These are phyloP conservation scores for Chondrus crispus DNA, from an alignment of 23 red algal genomes.

Conservation along the genomic window DNA sequence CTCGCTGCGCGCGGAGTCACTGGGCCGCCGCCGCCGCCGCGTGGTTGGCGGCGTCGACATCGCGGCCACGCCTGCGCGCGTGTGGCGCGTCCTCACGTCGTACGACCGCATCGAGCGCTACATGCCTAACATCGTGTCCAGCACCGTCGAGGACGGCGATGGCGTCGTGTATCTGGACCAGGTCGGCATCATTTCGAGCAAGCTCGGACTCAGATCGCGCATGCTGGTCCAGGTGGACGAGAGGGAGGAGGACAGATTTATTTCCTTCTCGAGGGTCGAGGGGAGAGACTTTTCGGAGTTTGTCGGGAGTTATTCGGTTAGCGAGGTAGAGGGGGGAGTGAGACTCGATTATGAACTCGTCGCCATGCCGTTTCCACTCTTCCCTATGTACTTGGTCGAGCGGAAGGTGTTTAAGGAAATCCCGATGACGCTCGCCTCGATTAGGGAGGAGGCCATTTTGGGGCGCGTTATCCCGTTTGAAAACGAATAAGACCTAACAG, in stretches of 20 bases:
- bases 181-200: slow-evolving; percentile 66
- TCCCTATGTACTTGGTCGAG: slow-evolving; percentile 89
- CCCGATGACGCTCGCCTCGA: slow-evolving; percentile 67
- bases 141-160: background rate
- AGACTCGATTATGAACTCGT: slow-evolving; percentile 77
- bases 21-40: slow-evolving; percentile 65
- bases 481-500: background rate
- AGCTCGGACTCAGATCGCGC: slow-evolving; percentile 63
- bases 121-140: slow-evolving; percentile 81
- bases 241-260: slow-evolving; percentile 19
- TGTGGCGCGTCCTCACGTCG: slow-evolving; percentile 80
- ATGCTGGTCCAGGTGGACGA: slow-evolving; percentile 66
- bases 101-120: slow-evolving; percentile 68
- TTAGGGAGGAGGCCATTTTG: slow-evolving; percentile 52
- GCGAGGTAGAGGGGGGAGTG: slow-evolving; percentile 1
- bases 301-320: slow-evolving; percentile 66
- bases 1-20: slow-evolving; percentile 40
- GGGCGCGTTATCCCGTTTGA: slow-evolving; percentile 18
- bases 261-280: slow-evolving; percentile 56
- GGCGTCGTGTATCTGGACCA: slow-evolving; percentile 68
- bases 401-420: slow-evolving; percentile 93
- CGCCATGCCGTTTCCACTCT: slow-evolving; percentile 72
- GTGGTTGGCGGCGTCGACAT: slow-evolving; percentile 64
- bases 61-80: slow-evolving; percentile 39
- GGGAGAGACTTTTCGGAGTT: slow-evolving; percentile 84